Conservation (phyloP, 2,329 filamentous ascomycete genomes). For the Aspergillus sp. region DNA sequence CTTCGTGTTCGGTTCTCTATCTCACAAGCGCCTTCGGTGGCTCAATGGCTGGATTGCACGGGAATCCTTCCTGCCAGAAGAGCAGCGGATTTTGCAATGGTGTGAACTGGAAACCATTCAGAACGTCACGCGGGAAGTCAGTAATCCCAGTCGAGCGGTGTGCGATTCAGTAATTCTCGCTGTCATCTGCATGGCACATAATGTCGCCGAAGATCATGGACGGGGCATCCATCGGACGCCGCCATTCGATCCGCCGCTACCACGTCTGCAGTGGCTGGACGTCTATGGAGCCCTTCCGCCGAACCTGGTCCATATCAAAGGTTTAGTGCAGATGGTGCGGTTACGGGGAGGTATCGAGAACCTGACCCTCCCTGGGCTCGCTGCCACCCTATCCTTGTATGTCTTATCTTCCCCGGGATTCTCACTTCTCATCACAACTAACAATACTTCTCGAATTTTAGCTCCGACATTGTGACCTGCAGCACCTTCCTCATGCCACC, state of each 20-base stretch:
- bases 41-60: constrained; percentile 28
- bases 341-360: constrained; percentile 40
- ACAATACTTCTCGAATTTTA: constrained; percentile 18
- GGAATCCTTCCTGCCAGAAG: constrained; percentile 22
- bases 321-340: constrained; percentile 38
- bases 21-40: constrained; percentile 36
- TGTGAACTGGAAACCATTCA: constrained; percentile 39
- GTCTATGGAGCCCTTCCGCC: constrained; percentile 38
- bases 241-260: constrained; percentile 39
- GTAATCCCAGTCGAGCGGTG: constrained; percentile 32
- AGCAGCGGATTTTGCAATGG: constrained; percentile 28
- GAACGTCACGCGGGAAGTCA: constrained; percentile 38
- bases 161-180: constrained; percentile 40
- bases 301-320: constrained; percentile 39
- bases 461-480: constrained; percentile 33
- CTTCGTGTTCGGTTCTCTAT: constrained; percentile 35
- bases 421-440: background rate
- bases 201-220: constrained; percentile 28
- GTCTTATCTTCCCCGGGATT: constrained; percentile 7
- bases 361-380: constrained; percentile 40
- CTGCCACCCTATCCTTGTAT: constrained; percentile 43
- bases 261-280: constrained; percentile 40
- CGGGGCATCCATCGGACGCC: constrained; percentile 16
- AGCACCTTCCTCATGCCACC: constrained; percentile 27
- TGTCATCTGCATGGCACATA: constrained; percentile 40